phyloP scores from a whole-genome alignment of 176 grass and related monocot species.

The Eragrostis nindensis region DNA sequence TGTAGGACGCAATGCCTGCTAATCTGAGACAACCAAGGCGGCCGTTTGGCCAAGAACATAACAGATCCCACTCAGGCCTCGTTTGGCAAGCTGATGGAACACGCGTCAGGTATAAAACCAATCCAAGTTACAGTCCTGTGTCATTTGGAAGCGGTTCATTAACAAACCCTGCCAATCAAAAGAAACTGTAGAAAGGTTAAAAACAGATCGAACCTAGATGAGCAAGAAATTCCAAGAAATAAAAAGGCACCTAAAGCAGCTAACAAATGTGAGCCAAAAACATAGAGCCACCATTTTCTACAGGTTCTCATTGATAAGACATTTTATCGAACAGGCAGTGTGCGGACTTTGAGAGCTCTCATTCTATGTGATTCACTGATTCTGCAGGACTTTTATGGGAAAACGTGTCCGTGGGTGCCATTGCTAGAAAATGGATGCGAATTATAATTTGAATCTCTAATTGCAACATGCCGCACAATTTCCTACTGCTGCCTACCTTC shows the following conservation, averaged over 20 bases:
- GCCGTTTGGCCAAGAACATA: constrained; percentile 68
- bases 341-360: background rate
- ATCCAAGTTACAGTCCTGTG: background rate
- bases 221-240: background rate
- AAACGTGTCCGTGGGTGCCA: background rate
- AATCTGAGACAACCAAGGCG: constrained; percentile 41
- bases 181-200: background rate
- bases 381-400: background rate
- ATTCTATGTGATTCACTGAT: background rate
- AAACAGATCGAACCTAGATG: background rate
- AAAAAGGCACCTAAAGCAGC: background rate
- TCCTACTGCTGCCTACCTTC: background rate
- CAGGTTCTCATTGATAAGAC: background rate
- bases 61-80: constrained; percentile 46
- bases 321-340: background rate
- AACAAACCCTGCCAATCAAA: background rate
- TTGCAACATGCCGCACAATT: background rate
- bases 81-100: background rate
- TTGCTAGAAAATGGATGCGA: background rate
- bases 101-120: background rate
- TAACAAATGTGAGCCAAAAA: background rate
- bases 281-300: background rate
- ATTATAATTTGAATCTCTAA: background rate
- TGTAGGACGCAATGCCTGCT: constrained; percentile 25
- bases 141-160: background rate